phyloP scores from a whole-genome alignment of 768 basidiomycete species.

The Phanerochaete carnosa region DNA sequence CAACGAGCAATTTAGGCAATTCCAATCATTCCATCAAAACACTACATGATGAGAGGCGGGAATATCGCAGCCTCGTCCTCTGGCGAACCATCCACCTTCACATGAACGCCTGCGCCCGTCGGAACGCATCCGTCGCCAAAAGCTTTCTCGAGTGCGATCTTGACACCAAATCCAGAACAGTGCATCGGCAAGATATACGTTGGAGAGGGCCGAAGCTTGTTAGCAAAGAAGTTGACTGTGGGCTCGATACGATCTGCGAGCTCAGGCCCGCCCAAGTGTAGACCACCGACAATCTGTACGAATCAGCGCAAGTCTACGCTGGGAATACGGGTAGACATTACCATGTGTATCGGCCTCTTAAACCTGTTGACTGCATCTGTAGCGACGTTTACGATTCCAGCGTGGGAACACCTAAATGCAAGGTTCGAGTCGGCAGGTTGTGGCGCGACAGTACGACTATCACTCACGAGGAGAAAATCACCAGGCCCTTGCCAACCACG shows the following conservation, averaged over 20 bases:
- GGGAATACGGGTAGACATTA: conserved; percentile 18
- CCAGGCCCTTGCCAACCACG: conserved; percentile 76
- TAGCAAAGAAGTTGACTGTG: conserved; percentile 69
- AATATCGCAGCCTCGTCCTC: conserved; percentile 33
- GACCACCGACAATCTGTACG: conserved; percentile 68
- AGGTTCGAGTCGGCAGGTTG: not conserved
- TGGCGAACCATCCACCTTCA: conserved; percentile 51
- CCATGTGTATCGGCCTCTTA: conserved; percentile 74
- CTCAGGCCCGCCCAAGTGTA: conserved; percentile 79
- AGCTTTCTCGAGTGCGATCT: conserved; percentile 63
- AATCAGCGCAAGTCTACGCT: not conserved
- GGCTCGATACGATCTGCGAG: conserved; percentile 57
- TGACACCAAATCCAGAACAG: conserved; percentile 77
- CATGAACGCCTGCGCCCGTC: conserved; percentile 67
- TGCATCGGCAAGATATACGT: conserved; percentile 81
- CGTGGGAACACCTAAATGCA: conserved; percentile 67
- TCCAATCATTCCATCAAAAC: not conserved
- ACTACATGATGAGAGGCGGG: conserved; percentile 15
- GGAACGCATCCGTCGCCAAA: conserved; percentile 78
- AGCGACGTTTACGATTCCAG: conserved; percentile 82
- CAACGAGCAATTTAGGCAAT: not conserved
- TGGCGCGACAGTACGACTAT: no score
- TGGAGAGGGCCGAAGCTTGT: conserved; percentile 57
- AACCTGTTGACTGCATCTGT: conserved; percentile 64
- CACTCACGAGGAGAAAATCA: conserved; percentile 81